These are phyloP conservation scores for Gossypium raimondii DNA, from an alignment of 345 rosid species.

Conservation along the genomic window DNA sequence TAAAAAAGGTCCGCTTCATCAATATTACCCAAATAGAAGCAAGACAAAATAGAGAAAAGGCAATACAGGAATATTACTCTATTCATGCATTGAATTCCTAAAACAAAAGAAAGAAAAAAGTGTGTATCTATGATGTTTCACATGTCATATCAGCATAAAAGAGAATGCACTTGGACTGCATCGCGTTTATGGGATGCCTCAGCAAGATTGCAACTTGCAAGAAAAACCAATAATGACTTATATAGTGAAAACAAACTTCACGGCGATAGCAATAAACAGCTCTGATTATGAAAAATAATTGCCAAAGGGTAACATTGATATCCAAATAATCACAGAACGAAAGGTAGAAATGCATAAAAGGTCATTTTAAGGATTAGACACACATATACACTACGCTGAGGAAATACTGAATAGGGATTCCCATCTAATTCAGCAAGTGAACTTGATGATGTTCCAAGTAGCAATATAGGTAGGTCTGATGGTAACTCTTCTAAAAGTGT, in stretches of 20 bases:
- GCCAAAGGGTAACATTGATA: neutral
- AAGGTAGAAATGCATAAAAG: slow-evolving; percentile 2
- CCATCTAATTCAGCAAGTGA: slow-evolving; percentile 51
- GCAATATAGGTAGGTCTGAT: slow-evolving; percentile 72
- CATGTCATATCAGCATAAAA: slow-evolving; percentile 9
- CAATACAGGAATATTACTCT: neutral
- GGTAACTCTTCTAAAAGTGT: slow-evolving; percentile 92
- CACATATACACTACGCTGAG: slow-evolving; percentile 70
- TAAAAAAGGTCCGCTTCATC: neutral
- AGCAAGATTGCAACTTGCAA: slow-evolving; percentile 2
- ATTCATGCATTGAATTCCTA: neutral
- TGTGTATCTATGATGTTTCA: neutral
- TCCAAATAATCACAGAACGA: neutral
- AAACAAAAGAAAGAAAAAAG: neutral
- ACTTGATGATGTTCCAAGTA: slow-evolving; percentile 69
- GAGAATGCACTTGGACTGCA: neutral
- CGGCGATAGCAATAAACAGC: neutral
- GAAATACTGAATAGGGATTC: slow-evolving; percentile 48
- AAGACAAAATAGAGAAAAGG: neutral
- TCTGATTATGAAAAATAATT: neutral
- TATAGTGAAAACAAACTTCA: neutral
- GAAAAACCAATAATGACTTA: neutral
- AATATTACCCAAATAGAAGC: neutral
- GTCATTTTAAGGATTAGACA: slow-evolving; percentile 10
- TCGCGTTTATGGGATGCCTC: neutral